Evolutionary conservation across 2,329 filamentous ascomycete genomes (phyloP), one percentile per base, ranked within the genome.

Genomic region (Sporothrix humicola): DNA sequence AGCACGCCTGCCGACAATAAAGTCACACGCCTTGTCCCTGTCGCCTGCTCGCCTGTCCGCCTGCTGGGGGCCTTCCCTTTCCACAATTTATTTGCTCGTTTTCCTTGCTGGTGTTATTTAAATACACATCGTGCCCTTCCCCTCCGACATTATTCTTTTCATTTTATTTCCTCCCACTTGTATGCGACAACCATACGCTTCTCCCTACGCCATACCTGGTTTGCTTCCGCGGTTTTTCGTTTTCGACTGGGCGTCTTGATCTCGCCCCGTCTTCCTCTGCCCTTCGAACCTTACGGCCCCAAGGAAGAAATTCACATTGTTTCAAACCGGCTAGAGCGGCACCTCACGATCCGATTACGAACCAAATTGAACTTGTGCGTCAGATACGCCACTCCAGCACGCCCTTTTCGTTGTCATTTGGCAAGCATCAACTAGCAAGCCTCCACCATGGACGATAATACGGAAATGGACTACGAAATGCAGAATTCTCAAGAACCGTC

Each of bases 1-100:
- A 72, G 70, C 70, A 65, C 15, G 46, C 48, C 50, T 46, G 31
- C 71, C 31, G 63, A 72, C 66, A 56, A 69, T 37, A 72, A 69
- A 59, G 50, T 54, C 70, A 44, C 71, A 66, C 71, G 71, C 58
- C 61, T 54, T 59, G 42, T 46, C 52, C 65, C 65, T 37, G 46
- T 52, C 44, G 23, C 65, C 26, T 37, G 31, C 31, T 37, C 7
- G 31, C 31, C 31, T 37, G 31, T 37, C 31, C 44, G 23, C 65
- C 26, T 37, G 23, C 52, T 17, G 44, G 65, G 42, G 26, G 65
- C 52, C 69, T 48, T 37, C 31, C 31, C 31, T 44, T 61, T 66
- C 12, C 12, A 26, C 20, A 9, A 3, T 42, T 46, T 44, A 23
- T 66, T 15, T 50, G n/a, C 58, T 72, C 48, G 15, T 65, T 48